phyloP scores from a whole-genome alignment of 23 red algal species.

The Agarophyton chilense region DNA sequence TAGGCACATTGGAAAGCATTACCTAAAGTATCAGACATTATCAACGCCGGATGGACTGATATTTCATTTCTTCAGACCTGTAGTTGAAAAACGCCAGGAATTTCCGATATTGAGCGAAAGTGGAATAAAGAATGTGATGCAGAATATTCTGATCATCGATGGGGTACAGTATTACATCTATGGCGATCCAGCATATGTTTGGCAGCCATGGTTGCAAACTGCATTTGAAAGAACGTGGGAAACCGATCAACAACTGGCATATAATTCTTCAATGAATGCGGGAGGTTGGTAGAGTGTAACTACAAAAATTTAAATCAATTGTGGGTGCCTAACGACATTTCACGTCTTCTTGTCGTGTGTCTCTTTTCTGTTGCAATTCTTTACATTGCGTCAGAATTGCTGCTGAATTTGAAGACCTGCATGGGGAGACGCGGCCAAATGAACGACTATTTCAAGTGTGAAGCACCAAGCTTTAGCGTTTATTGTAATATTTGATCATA shows the following conservation, averaged over 20 bases:
- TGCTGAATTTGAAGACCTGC: constrained; percentile 35
- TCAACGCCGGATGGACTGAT: constrained; percentile 16
- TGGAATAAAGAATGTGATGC: not conserved
- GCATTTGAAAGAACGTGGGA: not conserved
- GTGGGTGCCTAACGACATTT: not conserved
- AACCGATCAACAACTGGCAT: not conserved
- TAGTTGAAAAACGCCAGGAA: not conserved
- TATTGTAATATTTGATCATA: constrained; percentile 10
- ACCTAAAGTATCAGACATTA: not conserved
- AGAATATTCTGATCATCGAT: not conserved
- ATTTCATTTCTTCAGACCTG: not conserved
- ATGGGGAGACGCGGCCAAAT: constrained; percentile 12
- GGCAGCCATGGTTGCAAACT: not conserved
- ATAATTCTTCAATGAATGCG: constrained; percentile 29
- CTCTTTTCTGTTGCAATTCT: not conserved
- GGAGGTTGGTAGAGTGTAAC: constrained; percentile 19
- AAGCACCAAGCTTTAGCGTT: not conserved
- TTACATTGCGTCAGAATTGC: constrained; percentile 18
- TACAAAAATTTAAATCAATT: constrained; percentile 44
- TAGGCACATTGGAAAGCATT: not conserved
- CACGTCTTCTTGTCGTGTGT: not conserved
- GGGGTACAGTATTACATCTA: constrained; percentile 33
- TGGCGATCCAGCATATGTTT: constrained; percentile 17
- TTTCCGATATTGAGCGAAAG: not conserved
- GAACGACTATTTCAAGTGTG: not conserved